phyloP scores from a whole-genome alignment of 2,329 filamentous ascomycete species.

The Calonectria naviculata region DNA sequence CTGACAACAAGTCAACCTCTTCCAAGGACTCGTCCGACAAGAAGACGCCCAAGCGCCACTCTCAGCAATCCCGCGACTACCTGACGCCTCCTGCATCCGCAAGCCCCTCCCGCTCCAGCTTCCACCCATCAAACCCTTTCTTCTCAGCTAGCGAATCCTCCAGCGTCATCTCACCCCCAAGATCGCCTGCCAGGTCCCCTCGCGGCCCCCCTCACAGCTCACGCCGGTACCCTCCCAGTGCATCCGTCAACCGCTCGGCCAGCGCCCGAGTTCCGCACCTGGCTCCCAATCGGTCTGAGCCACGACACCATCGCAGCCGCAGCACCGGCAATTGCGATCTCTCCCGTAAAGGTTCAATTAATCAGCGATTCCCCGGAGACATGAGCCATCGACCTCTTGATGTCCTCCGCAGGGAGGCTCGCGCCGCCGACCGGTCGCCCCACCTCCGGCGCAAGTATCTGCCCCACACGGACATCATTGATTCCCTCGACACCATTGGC shows the following conservation, averaged over 20 bases:
- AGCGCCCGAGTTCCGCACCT: constrained; percentile 37
- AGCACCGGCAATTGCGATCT: constrained; percentile 30
- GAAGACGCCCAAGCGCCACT: constrained; percentile 15
- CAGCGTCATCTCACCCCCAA: constrained; percentile 29
- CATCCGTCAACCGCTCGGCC: constrained; percentile 46
- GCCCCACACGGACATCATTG: constrained; percentile 81
- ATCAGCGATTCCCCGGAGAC: constrained; percentile 69
- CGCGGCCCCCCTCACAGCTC: constrained; percentile 19
- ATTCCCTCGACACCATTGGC: constrained; percentile 78
- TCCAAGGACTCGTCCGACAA: constrained; percentile 15
- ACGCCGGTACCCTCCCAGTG: constrained; percentile 39
- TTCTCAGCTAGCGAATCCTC: constrained; percentile 27
- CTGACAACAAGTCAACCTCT: constrained; percentile 21
- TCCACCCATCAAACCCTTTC: constrained; percentile 59
- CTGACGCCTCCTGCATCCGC: constrained; percentile 66
- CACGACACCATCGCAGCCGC: constrained; percentile 35
- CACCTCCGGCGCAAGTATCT: constrained; percentile 73
- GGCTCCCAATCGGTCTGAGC: constrained; percentile 14
- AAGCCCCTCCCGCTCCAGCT: constrained; percentile 60
- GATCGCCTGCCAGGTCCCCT: constrained; percentile 26
- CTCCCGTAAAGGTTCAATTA: constrained; percentile 30
- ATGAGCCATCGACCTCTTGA: constrained; percentile 75
- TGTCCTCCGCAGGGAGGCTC: constrained; percentile 70
- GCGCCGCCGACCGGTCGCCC: constrained; percentile 74
- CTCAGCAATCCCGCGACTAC: constrained; percentile 30